Evolutionary conservation across 306 rosid genomes (phyloP), one percentile per base, ranked within the genome.

Genomic region (Lotus japonicus): DNA sequence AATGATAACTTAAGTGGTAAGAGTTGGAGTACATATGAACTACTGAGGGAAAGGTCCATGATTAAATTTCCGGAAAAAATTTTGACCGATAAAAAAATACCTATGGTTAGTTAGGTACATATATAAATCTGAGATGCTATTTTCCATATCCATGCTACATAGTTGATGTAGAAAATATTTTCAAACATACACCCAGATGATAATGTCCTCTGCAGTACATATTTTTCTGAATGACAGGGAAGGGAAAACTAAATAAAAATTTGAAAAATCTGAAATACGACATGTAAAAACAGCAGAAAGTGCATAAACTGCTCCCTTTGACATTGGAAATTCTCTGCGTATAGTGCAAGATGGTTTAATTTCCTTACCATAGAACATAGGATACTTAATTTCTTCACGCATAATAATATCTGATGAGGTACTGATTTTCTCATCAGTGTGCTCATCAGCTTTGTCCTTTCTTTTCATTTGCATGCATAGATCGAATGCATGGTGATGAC

Each of bases 361-460:
- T 18, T 23, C 18, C 19, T 44, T 35, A 19, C 42, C 16, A 15
- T 1, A 28, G 2, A 4, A 48, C 5, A 3, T 59, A 52, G 28
- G 79, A 57, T 77, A 64, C 13, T 68, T 80, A 69, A 11, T 46
- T 74, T 58, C 64, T 64, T 65, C 66, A 11, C 16, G 55, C 61
- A 52, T 23, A 52, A 50, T 10, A 31, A 31, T 31, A 31, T 31
- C 4, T 10, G 44, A 36, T 33, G 7, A 52, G 61, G 5, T 59
- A 52, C 54, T 60, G 3, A 65, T 72, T 44, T 52, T 14, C 74
- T 75, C 62, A 64, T 38, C 35, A 56, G 9, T 64, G 63, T 13
- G 58, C 77, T 83, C 80, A 83, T 80, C 78, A 61, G 44, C 70
- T 79, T 85, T 83, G 87, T 80, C 87, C 70, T 77, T 63, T 79